These are phyloP conservation scores for Hyaloscypha hepaticicola DNA, from an alignment of 495 filamentous ascomycete genomes.

Conservation along the genomic window DNA sequence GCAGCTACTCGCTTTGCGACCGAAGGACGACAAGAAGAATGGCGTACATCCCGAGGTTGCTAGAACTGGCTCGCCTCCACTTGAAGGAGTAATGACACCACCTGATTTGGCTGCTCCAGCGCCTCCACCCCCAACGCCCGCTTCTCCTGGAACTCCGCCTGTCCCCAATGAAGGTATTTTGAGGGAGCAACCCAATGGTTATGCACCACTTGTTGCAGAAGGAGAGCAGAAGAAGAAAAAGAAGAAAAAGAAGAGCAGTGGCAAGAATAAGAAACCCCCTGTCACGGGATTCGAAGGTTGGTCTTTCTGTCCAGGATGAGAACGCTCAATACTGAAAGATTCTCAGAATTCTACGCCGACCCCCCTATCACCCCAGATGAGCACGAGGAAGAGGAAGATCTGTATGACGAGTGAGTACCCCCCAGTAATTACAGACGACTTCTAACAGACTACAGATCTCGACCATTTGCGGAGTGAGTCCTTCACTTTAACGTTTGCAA, in stretches of 20 bases:
- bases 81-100: conserved; percentile 16
- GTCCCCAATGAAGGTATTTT: background rate
- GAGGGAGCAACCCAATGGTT: background rate
- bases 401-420: conserved; percentile 54
- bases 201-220: background rate
- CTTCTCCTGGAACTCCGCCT: conserved; percentile 4
- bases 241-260: conserved; percentile 31
- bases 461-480: conserved; percentile 41
- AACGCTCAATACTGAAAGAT: background rate
- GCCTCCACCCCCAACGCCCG: conserved; percentile 19
- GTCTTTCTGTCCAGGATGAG: background rate
- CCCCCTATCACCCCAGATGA: conserved; percentile 71
- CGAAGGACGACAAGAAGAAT: background rate
- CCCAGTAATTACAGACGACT: background rate
- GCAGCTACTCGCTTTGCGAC: conserved; percentile 18
- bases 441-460: conserved; percentile 26
- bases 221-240: conserved; percentile 25
- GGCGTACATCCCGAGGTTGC: background rate
- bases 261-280: conserved; percentile 37
- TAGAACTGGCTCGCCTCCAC: background rate
- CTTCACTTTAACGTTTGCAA: background rate
- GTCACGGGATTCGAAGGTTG: conserved; percentile 60
- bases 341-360: conserved; percentile 68
- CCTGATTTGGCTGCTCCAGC: conserved; percentile 5
- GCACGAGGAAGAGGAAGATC: conserved; percentile 53